A percentile compares a stretch with the other conserved stretches of the same genome.
phyloP scores from a whole-genome alignment of 1,284 basidiomycete species.

The Malassezia psittaci region DNA sequence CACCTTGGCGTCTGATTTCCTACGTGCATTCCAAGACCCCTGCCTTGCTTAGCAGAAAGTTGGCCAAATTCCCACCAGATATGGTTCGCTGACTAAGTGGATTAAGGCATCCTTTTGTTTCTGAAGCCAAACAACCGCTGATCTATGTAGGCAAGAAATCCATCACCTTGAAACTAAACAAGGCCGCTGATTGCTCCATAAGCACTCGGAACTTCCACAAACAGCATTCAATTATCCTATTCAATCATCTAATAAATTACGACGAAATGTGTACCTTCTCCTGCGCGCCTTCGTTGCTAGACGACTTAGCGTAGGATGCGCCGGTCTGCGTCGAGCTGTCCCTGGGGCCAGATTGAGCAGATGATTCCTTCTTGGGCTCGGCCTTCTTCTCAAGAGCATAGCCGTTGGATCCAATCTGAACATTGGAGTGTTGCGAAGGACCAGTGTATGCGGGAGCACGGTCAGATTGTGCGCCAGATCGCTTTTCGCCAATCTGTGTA shows the following conservation, averaged over 20 bases:
- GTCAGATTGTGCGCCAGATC: conserved; percentile 21
- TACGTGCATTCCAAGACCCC: no score
- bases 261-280: conserved; percentile 12
- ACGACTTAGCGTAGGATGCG: neutral
- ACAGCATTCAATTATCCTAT: neutral
- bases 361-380: neutral
- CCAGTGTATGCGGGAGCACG: conserved; percentile 48
- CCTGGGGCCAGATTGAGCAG: neutral
- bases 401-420: conserved; percentile 57
- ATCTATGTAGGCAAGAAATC: no score
- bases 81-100: no score
- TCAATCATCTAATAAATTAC: neutral
- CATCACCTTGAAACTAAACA: no score
- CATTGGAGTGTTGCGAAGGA: conserved; percentile 45
- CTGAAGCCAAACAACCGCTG: no score
- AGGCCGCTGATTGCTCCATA: no score
- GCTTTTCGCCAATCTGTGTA: conserved; percentile 20
- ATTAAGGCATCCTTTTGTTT: neutral
- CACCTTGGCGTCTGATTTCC: conserved; percentile 14
- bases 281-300: conserved; percentile 2
- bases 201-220: no score
- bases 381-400: conserved; percentile 21
- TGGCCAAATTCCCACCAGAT: neutral
- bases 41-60: neutral
- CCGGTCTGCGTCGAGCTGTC: no score